Conservation (phyloP, 164 flowering plant species). For the Cinnamomum micranthum region DNA sequence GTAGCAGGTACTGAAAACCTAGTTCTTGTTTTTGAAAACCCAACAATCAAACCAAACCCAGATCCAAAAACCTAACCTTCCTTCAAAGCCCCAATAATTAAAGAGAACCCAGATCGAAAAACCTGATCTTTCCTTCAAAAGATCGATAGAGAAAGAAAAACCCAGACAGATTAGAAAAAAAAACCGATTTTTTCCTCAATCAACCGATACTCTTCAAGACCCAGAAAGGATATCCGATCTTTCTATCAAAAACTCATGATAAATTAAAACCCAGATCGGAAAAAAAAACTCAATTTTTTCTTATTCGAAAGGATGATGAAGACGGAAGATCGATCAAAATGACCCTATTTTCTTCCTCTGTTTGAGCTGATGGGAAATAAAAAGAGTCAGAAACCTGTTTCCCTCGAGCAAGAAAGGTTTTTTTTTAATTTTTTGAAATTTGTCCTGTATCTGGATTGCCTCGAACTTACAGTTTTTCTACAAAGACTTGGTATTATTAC, state of each 20-base stretch:
- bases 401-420: too few species aligned
- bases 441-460: not conserved
- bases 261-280: not conserved
- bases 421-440: too few species aligned
- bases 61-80: not conserved
- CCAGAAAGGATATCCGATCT: not conserved
- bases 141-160: not conserved
- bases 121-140: not conserved
- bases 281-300: not conserved
- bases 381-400: too few species aligned
- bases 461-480: too few species aligned
- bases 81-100: conserved; percentile 2
- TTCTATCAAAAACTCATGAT: not conserved
- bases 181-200: not conserved
- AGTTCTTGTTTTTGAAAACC: not conserved
- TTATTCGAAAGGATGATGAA: not conserved
- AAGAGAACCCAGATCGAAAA: conserved; percentile 16
- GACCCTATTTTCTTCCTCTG: not conserved
- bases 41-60: not conserved
- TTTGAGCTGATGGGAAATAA: not conserved
- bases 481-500: too few species aligned
- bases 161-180: conserved; percentile 3
- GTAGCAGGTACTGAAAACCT: not conserved
- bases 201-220: too few species aligned
- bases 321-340: not conserved